phyloP scores from a whole-genome alignment of 441 rosid genomes.

The Metrosideros polymorpha region DNA sequence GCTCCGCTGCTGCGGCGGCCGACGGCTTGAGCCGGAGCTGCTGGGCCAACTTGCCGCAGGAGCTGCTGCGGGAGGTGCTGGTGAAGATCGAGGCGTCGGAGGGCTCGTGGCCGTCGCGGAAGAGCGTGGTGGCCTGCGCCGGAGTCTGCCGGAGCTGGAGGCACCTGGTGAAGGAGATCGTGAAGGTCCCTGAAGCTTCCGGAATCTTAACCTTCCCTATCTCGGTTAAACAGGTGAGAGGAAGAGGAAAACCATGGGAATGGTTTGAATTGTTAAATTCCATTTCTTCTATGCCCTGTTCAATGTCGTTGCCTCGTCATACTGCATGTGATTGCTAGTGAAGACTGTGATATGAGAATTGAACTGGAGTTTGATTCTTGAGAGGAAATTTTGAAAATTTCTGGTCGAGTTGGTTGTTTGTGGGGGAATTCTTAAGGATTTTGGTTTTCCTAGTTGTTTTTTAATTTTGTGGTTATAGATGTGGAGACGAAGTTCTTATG shows the following conservation, averaged over 20 bases:
- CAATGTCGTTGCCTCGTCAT: not conserved
- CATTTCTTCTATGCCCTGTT: not conserved
- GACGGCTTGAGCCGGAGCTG: not conserved
- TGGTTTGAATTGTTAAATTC: not conserved
- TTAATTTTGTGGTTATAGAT: not conserved
- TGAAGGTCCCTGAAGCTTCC: constrained; percentile 1
- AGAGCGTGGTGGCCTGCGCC: constrained; percentile 13
- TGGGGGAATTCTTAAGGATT: not conserved
- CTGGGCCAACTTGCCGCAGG: constrained; percentile 12
- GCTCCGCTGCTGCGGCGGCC: not conserved
- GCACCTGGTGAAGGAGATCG: constrained; percentile 8
- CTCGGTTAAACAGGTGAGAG: constrained; percentile 13
- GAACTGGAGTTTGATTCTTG: not conserved
- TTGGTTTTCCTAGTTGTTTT: not conserved
- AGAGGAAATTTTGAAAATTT: not conserved
- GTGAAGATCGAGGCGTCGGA: constrained; percentile 12
- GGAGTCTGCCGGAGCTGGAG: constrained; percentile 15
- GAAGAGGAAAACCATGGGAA: not conserved
- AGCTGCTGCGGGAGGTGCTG: constrained; percentile 11
- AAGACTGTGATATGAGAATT: not conserved
- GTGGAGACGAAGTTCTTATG: not conserved
- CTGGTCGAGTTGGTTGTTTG: not conserved
- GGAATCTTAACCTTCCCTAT: constrained; percentile 9
- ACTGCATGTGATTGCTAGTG: not conserved
- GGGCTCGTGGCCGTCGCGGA: constrained; percentile 8